Base-by-base conservation (phyloP, 768 basidiomycete species). In the Calocybe gangraenosa region DNA sequence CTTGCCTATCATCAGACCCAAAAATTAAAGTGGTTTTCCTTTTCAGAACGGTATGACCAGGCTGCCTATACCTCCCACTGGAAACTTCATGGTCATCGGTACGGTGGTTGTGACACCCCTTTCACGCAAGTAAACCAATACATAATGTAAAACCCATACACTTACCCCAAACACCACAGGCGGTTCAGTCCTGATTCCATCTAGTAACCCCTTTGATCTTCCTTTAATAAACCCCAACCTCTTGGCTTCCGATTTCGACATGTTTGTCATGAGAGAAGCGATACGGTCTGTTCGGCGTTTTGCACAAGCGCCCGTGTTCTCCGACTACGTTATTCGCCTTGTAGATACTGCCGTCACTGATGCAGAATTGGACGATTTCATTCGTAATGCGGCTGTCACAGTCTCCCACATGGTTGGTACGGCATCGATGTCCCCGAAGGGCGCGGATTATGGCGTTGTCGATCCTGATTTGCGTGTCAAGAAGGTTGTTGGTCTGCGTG, bases 221-320 rank as follows among this genome's bases (percentile, higher is more conserved):
- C 76, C 78, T 0, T 36, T 57, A n/a, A 70, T 80, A 58, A 68
- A 80, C 53, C 74, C 75, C 2, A 68, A 70, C 48, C 73, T 78
- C 60, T 63, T 73, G 28, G 51, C 39, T 23, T 58, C 59, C 8
- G 45, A 48, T 2, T 56, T 59, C 44, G 66, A 65, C 48, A 40
- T 60, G 33, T 47, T 52, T 22, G 51, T 52, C 25, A 60, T 66
- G 60, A 52, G 52, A 4, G 50, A 58, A 41, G 63, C 58, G 11
- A 56, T 67, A 42, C 55, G 58, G 31, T 41, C 54, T 6, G 51
- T 50, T 7, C 50, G 53, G 8, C 52, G 53, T 3, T 63, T 67
- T 39, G 44, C 56, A 20, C 38, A 56, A 23, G 60, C 59, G 1
- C 47, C 55, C 13, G 57, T 56, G 2, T 67, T 59, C 49, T 47